A percentile compares a stretch with the other conserved stretches of the same genome.
Conservation (phyloP, 1,139 yeast genomes). For the Hemisphaericaspora subhashii region DNA sequence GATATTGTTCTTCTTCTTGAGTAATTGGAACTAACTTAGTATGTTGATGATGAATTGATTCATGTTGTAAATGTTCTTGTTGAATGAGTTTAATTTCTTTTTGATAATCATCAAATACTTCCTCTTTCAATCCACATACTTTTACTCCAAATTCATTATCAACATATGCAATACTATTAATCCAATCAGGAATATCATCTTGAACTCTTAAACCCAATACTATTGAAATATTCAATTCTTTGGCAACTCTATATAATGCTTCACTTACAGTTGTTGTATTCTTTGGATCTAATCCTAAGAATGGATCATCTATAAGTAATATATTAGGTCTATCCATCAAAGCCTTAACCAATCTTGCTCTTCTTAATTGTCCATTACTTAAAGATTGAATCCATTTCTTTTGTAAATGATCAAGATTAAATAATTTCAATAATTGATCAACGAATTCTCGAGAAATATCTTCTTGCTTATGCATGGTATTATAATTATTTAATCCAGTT, state of each 20-base stretch:
- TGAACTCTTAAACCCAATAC: slow-evolving; percentile 76
- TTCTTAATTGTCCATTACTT: slow-evolving; percentile 89
- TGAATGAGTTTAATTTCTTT: slow-evolving; percentile 3
- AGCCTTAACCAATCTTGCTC: slow-evolving; percentile 83
- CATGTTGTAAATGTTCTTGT: slow-evolving; percentile 12
- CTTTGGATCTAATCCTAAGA: slow-evolving; percentile 81
- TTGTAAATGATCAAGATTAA: slow-evolving; percentile 57
- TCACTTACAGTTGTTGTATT: slow-evolving; percentile 63
- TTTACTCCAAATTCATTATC: slow-evolving; percentile 50
- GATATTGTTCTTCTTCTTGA: slow-evolving; percentile 7
- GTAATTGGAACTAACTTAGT: slow-evolving; percentile 8
- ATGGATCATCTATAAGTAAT: slow-evolving; percentile 84
- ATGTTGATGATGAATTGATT: slow-evolving; percentile 7
- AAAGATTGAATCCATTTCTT: slow-evolving; percentile 81
- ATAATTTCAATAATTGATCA: slow-evolving; percentile 41
- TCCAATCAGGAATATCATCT: slow-evolving; percentile 78
- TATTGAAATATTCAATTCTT: slow-evolving; percentile 33
- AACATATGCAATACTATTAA: slow-evolving; percentile 66
- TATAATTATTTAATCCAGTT: slow-evolving; percentile 50
- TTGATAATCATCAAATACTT: slow-evolving; percentile 14
- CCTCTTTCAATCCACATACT: slow-evolving; percentile 45
- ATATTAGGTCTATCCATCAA: slow-evolving; percentile 64
- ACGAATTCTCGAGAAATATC: slow-evolving; percentile 25
- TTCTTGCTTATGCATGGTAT: slow-evolving; percentile 25
- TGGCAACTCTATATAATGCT: slow-evolving; percentile 28